Base-by-base conservation (phyloP, 2,329 filamentous ascomycete species). In the Claviceps spartinae region DNA sequence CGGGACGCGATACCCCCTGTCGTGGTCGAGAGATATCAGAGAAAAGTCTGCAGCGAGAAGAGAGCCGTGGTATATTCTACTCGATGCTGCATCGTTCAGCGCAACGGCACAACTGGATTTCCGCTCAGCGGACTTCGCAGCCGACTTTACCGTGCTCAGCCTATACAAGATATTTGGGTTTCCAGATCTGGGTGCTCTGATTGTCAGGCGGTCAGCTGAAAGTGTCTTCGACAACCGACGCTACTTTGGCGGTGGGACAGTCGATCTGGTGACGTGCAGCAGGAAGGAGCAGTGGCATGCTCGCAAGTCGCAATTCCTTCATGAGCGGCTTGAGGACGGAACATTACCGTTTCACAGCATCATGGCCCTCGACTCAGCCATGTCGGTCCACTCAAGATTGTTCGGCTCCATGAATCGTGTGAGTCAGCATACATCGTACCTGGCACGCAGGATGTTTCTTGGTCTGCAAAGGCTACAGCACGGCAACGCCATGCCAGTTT, bases 111-210 rank as follows among this genome's bases (percentile, higher is more conserved):
- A 80, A 1, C 71, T 97, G 6, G 79, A 94, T 61, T 70, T 97
- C 2, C 73, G 79, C 52, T 69, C 86, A 58, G 59, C 74, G 0
- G 69, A 72, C 0, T 63, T 68, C 0, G 81, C 85, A 0, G 86
- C 91, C 1, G 91, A 97, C 64, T 97, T 97, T 58, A 84, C 81
- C 0, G 85, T 88, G 0, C 62, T 97, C 43, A 96, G 90, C 65
- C 82, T 97, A 57, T 94, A 96, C 71, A 98, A 97, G 66, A 90
- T 96, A n/a, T 97, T 97, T 65, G 91, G 93, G 1, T 96, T 96
- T 57, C 91, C 91, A 0, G 88, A 97, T 63, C 72, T 97, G 2
- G 91, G 91, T 1, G 89, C 83, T 1, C 69, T 98, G 53, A 81
- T 97, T 34, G 81, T 97, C 13, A 81, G 85, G 43, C 89, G 87